Percentiles rank a stretch among this genome's conserved stretches.
Evolutionary conservation across 2,329 filamentous ascomycete genomes (phyloP).

Genomic region (Trichoderma sp.): DNA sequence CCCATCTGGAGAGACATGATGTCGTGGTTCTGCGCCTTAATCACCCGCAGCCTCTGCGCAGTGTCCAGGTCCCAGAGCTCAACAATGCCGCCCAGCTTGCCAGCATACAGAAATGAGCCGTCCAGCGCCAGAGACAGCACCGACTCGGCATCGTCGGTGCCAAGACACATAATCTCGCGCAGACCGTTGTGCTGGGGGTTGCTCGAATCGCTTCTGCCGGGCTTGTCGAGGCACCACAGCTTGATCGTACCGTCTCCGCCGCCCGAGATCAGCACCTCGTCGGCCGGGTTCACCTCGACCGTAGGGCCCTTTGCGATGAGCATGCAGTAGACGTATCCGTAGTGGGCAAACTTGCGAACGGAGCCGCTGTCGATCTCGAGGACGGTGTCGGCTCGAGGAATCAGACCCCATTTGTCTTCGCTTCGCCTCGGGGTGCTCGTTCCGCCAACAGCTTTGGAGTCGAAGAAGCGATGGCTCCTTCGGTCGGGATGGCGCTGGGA

Average conservation of each 20-base stretch:
- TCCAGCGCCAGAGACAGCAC: constrained; percentile 81
- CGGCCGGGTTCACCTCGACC: constrained; percentile 67
- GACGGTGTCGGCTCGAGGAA: constrained; percentile 57
- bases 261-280: constrained; percentile 85
- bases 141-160: constrained; percentile 63
- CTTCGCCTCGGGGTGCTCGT: constrained; percentile 73
- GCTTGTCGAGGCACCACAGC: constrained; percentile 70
- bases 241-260: constrained; percentile 94
- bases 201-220: constrained; percentile 36
- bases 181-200: constrained; percentile 61
- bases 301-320: constrained; percentile 73
- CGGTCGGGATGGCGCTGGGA: constrained; percentile 72
- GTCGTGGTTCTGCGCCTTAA: constrained; percentile 79
- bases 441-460: constrained; percentile 84
- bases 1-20: constrained; percentile 85
- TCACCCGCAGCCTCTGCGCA: constrained; percentile 81
- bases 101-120: constrained; percentile 89
- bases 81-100: constrained; percentile 82
- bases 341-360: constrained; percentile 87
- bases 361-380: constrained; percentile 81
- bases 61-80: constrained; percentile 98
- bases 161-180: constrained; percentile 67
- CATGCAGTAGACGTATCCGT: constrained; percentile 97
- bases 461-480: constrained; percentile 87
- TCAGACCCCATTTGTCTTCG: constrained; percentile 58